phyloP scores from a whole-genome alignment of 208 protist genomes.

The Trypanosoma melophagium region DNA sequence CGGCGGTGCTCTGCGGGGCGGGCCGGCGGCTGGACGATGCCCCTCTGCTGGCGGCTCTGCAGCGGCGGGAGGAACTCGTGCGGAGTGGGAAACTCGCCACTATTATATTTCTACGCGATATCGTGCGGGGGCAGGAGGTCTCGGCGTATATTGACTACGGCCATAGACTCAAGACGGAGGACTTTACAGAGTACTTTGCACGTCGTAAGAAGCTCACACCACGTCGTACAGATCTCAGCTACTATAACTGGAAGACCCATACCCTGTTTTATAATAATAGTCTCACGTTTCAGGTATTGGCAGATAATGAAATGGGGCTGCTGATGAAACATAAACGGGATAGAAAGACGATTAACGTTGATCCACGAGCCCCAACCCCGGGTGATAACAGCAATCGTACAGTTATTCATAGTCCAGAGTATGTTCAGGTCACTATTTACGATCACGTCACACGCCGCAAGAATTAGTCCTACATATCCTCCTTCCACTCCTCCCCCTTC shows the following conservation, averaged over 20 bases:
- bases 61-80: slow-evolving; percentile 95
- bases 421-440: slow-evolving; percentile 94
- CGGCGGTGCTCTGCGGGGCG: slow-evolving; percentile 81
- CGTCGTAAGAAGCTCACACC: slow-evolving; percentile 91
- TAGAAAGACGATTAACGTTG: slow-evolving; percentile 97
- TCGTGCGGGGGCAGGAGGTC: slow-evolving; percentile 96
- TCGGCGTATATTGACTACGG: slow-evolving; percentile 98
- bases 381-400: slow-evolving; percentile 94
- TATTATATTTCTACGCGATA: slow-evolving; percentile 97
- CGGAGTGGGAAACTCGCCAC: slow-evolving; percentile 94
- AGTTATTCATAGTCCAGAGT: slow-evolving; percentile 93
- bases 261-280: slow-evolving; percentile 94
- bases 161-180: slow-evolving; percentile 92
- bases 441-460: slow-evolving; percentile 91
- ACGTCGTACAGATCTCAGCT: slow-evolving; percentile 95
- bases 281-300: slow-evolving; percentile 96
- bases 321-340: slow-evolving; percentile 98
- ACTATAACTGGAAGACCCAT: slow-evolving; percentile 98
- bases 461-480: slow-evolving; percentile 59
- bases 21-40: slow-evolving; percentile 84
- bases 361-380: slow-evolving; percentile 88
- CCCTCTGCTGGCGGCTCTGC: slow-evolving; percentile 93
- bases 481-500: no score
- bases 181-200: slow-evolving; percentile 94
- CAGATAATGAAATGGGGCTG: slow-evolving; percentile 94